These are phyloP conservation scores for Starmerella potacharoeniae DNA, from an alignment of 805 yeast genomes.

Conservation along the genomic window DNA sequence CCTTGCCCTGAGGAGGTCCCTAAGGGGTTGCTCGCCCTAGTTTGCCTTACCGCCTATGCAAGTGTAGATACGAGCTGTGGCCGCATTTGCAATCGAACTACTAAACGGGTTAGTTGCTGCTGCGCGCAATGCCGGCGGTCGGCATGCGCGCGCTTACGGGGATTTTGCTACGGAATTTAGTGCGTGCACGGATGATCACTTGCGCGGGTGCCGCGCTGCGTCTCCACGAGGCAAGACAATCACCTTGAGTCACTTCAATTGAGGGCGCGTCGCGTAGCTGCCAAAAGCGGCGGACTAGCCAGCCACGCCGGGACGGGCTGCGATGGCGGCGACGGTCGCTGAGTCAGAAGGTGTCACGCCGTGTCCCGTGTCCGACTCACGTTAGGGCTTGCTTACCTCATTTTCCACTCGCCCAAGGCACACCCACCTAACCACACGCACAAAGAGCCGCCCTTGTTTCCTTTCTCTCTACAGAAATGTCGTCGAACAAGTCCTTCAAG, in stretches of 20 bases:
- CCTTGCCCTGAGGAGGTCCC: neutral
- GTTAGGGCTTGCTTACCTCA: slow-evolving; percentile 2
- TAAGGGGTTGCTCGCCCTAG: slow-evolving; percentile 1
- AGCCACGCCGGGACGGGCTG: neutral
- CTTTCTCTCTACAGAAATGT: slow-evolving; percentile 15
- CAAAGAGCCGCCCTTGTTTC: neutral
- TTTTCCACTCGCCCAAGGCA: neutral
- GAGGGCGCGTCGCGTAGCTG: neutral
- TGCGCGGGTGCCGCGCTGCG: no score
- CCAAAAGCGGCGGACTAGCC: neutral
- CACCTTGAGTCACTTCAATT: neutral
- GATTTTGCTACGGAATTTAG: no score
- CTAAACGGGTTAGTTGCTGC: neutral
- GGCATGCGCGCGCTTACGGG: no score
- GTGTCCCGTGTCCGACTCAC: neutral
- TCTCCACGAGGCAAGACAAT: neutral
- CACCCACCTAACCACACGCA: neutral
- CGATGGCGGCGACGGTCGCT: neutral
- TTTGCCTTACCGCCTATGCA: neutral
- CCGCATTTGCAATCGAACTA: neutral
- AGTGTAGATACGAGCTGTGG: neutral
- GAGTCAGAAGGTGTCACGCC: neutral
- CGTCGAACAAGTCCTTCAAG: slow-evolving; percentile 79
- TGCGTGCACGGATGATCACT: no score
- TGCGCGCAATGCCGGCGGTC: neutral